These are phyloP conservation scores for Botrytis elliptica DNA, from an alignment of 2,329 filamentous ascomycete genomes.

Conservation along the genomic window DNA sequence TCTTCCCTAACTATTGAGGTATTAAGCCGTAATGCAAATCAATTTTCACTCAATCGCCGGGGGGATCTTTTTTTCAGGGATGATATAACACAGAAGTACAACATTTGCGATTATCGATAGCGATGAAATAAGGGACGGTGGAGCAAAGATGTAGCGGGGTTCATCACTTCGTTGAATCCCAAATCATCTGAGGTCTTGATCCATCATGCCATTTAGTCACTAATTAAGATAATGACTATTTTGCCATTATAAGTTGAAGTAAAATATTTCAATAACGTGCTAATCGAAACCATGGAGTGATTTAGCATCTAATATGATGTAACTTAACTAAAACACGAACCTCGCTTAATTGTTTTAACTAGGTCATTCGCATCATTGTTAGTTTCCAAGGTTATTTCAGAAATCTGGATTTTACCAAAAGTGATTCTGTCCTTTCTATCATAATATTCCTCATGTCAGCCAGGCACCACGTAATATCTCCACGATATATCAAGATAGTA, in stretches of 20 bases:
- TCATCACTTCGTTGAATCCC: background rate
- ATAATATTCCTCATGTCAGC: background rate
- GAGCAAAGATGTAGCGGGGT: background rate
- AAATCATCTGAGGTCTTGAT: background rate
- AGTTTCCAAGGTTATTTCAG: background rate
- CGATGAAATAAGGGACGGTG: background rate
- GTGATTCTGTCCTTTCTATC: background rate
- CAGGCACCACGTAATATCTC: background rate
- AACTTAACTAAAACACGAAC: background rate
- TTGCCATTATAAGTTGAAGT: background rate
- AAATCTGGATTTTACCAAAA: background rate
- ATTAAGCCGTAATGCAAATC: background rate
- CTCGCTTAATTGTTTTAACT: background rate
- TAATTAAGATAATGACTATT: background rate
- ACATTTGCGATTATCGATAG: background rate
- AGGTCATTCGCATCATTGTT: background rate
- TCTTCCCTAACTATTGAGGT: background rate
- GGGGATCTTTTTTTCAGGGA: background rate
- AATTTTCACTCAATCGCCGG: background rate
- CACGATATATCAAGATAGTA: too few relatives aligned
- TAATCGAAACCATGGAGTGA: background rate
- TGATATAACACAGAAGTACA: background rate
- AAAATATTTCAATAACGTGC: too few relatives aligned
- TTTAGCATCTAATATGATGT: background rate
- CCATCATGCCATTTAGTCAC: background rate